Base-by-base conservation (phyloP, 306 rosid genomes). In the Vigna unguiculata region DNA sequence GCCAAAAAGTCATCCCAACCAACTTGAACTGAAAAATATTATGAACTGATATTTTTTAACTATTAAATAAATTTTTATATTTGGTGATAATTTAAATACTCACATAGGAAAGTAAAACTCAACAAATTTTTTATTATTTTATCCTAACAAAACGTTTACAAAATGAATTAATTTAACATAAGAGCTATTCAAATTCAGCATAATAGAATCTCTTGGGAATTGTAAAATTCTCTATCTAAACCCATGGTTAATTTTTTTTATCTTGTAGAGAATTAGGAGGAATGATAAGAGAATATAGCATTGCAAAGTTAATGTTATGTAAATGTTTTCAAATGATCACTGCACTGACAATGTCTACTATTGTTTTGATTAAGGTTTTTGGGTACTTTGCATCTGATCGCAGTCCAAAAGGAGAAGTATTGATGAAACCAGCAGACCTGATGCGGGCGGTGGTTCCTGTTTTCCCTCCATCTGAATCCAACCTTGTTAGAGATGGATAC, bases 401-500 rank as follows among this genome's bases (percentile, higher is more conserved):
- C 60, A 76, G 90, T 1, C 78, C 89, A 16, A 88, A 89, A 57
- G 93, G 97, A 72, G 97, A 95, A 69, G 51, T 88, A 72, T 87
- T 89, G 79, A 90, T 95, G 97, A 75, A 40, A 79, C 97, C 97
- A 1, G 90, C 80, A 25, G 99, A 95, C 77, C 88, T 92, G 46
- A 95, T 95, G 99, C 86, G 99, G 30, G 99, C 99, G 63, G 85
- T 95, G 40, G 87, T 95, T 82, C 97, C 99, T 45, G 97, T 95
- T 75, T 95, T 95, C 78, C 99, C 97, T 61, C 99, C 97, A 59
- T 92, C 99, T 19, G 99, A 92, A 80, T 95, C 97, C 64, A 77
- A 89, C 79, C 91, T 87, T 82, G 97, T 95, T 46, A 90, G 97
- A 92, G 96, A 90, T 38, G 99, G 99, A 75, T 87, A 83, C 86